A percentile compares a stretch with the other conserved stretches of the same genome.
Evolutionary conservation across 257 asterid genomes (phyloP).

Genomic region (Eucommia ulmoides): DNA sequence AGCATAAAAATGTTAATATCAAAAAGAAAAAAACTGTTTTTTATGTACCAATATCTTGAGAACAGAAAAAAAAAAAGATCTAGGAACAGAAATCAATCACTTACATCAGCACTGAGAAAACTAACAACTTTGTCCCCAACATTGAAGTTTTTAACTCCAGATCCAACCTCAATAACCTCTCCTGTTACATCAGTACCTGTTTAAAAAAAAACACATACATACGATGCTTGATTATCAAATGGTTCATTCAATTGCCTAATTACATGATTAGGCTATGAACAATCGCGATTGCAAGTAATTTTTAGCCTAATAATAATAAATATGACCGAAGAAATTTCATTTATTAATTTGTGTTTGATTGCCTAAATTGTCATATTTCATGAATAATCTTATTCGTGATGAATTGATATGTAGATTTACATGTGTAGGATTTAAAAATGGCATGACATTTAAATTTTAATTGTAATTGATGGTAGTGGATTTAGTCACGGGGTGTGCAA

Average conservation of each 20-base stretch:
- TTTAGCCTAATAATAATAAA: background rate
- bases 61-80: background rate
- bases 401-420: too few species aligned
- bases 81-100: constrained; percentile 9
- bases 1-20: background rate
- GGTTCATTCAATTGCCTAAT: too few species aligned
- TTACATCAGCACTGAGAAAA: constrained; percentile 17
- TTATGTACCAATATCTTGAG: background rate
- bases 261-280: background rate
- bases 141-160: constrained; percentile 32
- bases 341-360: background rate
- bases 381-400: too few species aligned
- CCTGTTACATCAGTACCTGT: constrained; percentile 57
- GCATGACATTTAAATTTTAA: too few species aligned
- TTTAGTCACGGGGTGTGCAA: too few species aligned
- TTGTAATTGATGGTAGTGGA: too few species aligned
- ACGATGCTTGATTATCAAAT: background rate
- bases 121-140: constrained; percentile 58
- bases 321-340: background rate
- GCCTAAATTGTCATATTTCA: too few species aligned
- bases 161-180: constrained; percentile 47
- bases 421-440: too few species aligned
- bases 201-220: constrained; percentile 3
- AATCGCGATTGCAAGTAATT: background rate
- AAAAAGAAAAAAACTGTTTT: background rate